Conservation (phyloP, 2,329 filamentous ascomycete genomes). For the Graphilbum ipis-grandicollis region DNA sequence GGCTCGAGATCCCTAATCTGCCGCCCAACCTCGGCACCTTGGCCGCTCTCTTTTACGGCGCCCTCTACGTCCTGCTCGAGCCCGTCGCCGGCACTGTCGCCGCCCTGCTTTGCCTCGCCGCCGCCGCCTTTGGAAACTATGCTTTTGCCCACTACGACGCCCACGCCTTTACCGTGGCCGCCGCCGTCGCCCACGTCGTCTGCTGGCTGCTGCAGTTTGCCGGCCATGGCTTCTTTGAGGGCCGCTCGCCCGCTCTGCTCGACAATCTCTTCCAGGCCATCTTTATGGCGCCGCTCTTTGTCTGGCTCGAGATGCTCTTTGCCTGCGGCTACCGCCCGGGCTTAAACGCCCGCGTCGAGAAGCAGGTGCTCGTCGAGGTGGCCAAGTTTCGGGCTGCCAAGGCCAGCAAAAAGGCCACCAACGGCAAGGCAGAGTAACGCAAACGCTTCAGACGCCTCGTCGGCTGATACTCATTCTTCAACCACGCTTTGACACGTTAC, state of each 20-base stretch:
- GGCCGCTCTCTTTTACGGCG: slow-evolving; percentile 48
- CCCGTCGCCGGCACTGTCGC: slow-evolving; percentile 74
- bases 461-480: background rate
- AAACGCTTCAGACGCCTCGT: background rate
- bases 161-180: slow-evolving; percentile 41
- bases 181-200: slow-evolving; percentile 39
- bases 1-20: slow-evolving; percentile 50
- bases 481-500: background rate
- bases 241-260: slow-evolving; percentile 70
- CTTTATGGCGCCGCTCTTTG: slow-evolving; percentile 87
- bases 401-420: slow-evolving; percentile 21
- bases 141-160: slow-evolving; percentile 39
- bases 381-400: slow-evolving; percentile 48
- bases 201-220: slow-evolving; percentile 84
- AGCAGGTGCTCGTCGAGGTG: slow-evolving; percentile 59
- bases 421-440: slow-evolving; percentile 31
- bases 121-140: slow-evolving; percentile 60
- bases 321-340: slow-evolving; percentile 78
- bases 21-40: slow-evolving; percentile 50
- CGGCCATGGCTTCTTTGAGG: slow-evolving; percentile 79
- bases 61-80: slow-evolving; percentile 80
- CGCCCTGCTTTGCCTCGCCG: slow-evolving; percentile 57
- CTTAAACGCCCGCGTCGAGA: slow-evolving; percentile 64
- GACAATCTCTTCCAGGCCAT: slow-evolving; percentile 87
- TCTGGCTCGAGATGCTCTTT: slow-evolving; percentile 92